Evolutionary conservation across 805 yeast species (phyloP).

Genomic region (Ogataea nakhonphanomensis): DNA sequence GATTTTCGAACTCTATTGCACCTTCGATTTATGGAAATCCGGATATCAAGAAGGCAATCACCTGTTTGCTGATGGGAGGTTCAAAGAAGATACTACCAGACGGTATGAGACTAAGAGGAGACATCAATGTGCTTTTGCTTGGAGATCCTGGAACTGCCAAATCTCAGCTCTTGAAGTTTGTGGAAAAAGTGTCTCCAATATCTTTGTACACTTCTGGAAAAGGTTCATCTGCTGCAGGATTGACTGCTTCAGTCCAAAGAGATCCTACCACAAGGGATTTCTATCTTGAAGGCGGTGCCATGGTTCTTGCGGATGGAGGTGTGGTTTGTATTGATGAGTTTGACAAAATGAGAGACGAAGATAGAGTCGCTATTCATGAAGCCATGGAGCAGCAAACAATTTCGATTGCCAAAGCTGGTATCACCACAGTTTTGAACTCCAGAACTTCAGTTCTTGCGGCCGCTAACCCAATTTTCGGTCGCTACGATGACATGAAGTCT

Average conservation of each 20-base stretch:
- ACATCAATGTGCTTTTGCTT: slow-evolving; percentile 83
- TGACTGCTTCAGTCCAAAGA: slow-evolving; percentile 96
- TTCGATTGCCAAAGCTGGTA: slow-evolving; percentile 98
- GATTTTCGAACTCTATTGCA: slow-evolving; percentile 86
- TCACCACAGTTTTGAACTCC: slow-evolving; percentile 92
- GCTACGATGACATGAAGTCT: slow-evolving; percentile 92
- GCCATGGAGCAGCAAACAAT: slow-evolving; percentile 99
- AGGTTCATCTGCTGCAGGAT: slow-evolving; percentile 99
- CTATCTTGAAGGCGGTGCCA: slow-evolving; percentile 98
- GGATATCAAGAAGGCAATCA: slow-evolving; percentile 90
- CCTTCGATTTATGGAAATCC: slow-evolving; percentile 94
- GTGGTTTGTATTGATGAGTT: slow-evolving; percentile 99
- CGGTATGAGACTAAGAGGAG: slow-evolving; percentile 96
- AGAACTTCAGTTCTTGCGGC: slow-evolving; percentile 97
- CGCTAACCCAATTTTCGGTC: slow-evolving; percentile 95
- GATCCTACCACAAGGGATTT: slow-evolving; percentile 87
- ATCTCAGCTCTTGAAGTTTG: slow-evolving; percentile 92
- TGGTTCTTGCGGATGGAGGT: slow-evolving; percentile 99
- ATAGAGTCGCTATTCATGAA: slow-evolving; percentile 97
- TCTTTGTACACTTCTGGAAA: slow-evolving; percentile 97
- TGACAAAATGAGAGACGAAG: slow-evolving; percentile 99
- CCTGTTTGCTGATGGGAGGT: slow-evolving; percentile 92
- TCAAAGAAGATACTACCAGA: slow-evolving; percentile 90
- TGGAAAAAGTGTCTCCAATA: slow-evolving; percentile 91
- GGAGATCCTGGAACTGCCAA: slow-evolving; percentile 99